phyloP scores from a whole-genome alignment of 2,329 filamentous ascomycete genomes.

The Verticillium alfalfae region DNA sequence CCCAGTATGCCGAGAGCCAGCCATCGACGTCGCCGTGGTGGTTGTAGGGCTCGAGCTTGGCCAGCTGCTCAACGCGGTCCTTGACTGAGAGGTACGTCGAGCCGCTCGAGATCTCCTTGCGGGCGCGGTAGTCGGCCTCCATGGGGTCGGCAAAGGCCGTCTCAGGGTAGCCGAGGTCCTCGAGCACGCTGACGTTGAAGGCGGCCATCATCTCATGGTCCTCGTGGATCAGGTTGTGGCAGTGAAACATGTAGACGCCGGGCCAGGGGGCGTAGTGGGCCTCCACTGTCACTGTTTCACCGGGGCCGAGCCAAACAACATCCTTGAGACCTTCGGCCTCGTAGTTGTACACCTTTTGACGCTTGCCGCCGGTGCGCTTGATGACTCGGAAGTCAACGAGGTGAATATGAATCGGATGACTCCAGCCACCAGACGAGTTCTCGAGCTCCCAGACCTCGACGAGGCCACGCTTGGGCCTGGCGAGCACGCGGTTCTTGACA shows the following conservation, averaged over 20 bases:
- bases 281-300: constrained; percentile 38
- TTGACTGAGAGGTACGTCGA: constrained; percentile 20
- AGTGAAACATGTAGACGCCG: constrained; percentile 41
- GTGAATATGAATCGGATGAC: constrained; percentile 47
- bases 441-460: constrained; percentile 35
- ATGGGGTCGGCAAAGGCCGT: constrained; percentile 30
- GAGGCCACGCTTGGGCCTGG: constrained; percentile 30
- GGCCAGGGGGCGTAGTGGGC: constrained; percentile 47
- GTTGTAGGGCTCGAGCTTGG: constrained; percentile 24
- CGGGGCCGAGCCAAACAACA: constrained; percentile 41
- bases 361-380: constrained; percentile 33
- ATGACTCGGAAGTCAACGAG: constrained; percentile 47
- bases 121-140: constrained; percentile 26
- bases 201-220: constrained; percentile 38
- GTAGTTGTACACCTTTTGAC: constrained; percentile 32
- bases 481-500: constrained; percentile 33
- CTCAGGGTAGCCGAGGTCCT: constrained; percentile 30
- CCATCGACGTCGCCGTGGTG: constrained; percentile 21
- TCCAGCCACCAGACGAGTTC: constrained; percentile 35
- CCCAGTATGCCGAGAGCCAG: constrained; percentile 24
- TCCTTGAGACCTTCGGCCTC: constrained; percentile 46
- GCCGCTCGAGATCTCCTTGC: constrained; percentile 17
- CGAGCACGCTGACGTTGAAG: constrained; percentile 31
- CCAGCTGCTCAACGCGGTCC: constrained; percentile 23
- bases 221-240: constrained; percentile 36